Conservation (phyloP, 169 alveolate genomes). For the Ichthyophthirius multifiliis region DNA sequence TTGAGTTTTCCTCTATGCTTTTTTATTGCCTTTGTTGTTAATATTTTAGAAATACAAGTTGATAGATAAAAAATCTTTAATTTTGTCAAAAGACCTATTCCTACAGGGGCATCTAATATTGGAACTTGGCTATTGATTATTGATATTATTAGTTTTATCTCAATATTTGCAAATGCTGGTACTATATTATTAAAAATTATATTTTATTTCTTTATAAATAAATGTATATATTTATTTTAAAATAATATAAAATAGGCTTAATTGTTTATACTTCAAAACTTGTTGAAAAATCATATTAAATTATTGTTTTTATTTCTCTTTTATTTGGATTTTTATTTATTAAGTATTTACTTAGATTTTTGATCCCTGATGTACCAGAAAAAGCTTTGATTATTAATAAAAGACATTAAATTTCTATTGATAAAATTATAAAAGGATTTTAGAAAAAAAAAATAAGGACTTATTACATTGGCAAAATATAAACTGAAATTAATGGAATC, state of each 20-base stretch:
- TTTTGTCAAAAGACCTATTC: slow-evolving; percentile 8
- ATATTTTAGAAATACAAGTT: slow-evolving; percentile 15
- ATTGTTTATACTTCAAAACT: neutral
- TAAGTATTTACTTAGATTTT: slow-evolving; percentile 1
- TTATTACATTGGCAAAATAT: no score
- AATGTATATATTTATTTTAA: no score
- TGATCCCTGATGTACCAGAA: slow-evolving; percentile 30
- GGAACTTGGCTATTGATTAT: slow-evolving; percentile 38
- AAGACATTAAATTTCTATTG: slow-evolving; percentile 23
- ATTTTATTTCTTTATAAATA: no score
- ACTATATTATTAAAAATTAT: neutral
- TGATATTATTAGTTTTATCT: slow-evolving; percentile 23
- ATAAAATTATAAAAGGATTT: slow-evolving; percentile 14
- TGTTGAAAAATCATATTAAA: neutral
- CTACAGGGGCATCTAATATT: slow-evolving; percentile 29
- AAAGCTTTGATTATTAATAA: slow-evolving; percentile 9
- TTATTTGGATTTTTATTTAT: slow-evolving; percentile 21
- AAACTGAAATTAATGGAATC: no score
- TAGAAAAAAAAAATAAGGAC: no score
- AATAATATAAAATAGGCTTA: neutral
- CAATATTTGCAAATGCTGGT: slow-evolving; percentile 37
- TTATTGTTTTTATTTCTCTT: neutral
- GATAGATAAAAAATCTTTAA: slow-evolving; percentile 17
- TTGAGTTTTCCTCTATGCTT: slow-evolving; percentile 20
- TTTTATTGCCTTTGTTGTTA: slow-evolving; percentile 18